phyloP scores from a whole-genome alignment of 805 yeast species.

The Priceomyces medius region DNA sequence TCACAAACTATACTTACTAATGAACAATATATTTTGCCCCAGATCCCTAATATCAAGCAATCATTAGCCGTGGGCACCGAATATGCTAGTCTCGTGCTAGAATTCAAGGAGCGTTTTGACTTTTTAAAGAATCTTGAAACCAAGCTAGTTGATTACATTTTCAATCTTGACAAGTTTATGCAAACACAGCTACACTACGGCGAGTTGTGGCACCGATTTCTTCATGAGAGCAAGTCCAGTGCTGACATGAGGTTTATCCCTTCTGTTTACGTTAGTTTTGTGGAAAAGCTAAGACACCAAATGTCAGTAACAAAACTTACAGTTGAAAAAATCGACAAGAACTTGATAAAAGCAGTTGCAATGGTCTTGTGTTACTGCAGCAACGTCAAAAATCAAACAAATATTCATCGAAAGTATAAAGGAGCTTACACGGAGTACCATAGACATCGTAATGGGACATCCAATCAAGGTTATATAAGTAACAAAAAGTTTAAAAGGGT shows the following conservation, averaged over 20 bases:
- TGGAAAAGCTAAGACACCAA: conserved; percentile 8
- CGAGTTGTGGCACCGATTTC: conserved; percentile 9
- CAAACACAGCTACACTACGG: conserved; percentile 6
- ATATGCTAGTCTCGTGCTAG: neutral
- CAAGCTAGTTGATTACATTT: neutral
- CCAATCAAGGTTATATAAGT: conserved; percentile 3
- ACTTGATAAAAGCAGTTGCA: conserved; percentile 5
- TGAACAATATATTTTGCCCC: neutral
- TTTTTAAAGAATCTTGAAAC: conserved; percentile 5
- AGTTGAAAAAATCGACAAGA: conserved; percentile 5
- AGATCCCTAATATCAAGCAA: neutral
- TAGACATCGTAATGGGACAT: conserved; percentile 2
- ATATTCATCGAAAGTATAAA: conserved; percentile 5
- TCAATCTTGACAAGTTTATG: conserved; percentile 4
- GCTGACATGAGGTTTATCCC: conserved; percentile 5
- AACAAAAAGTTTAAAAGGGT: conserved; percentile 6
- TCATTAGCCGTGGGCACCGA: neutral
- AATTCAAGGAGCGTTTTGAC: conserved; percentile 7
- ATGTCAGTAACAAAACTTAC: conserved; percentile 3
- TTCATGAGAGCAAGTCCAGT: conserved; percentile 1
- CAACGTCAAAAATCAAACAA: conserved; percentile 5
- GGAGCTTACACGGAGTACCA: conserved; percentile 8
- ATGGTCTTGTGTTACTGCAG: conserved; percentile 10
- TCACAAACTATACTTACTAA: neutral
- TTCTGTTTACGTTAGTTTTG: conserved; percentile 10